Evolutionary conservation across 164 flowering plant species (phyloP).

Genomic region (Hamamelis virginiana): DNA sequence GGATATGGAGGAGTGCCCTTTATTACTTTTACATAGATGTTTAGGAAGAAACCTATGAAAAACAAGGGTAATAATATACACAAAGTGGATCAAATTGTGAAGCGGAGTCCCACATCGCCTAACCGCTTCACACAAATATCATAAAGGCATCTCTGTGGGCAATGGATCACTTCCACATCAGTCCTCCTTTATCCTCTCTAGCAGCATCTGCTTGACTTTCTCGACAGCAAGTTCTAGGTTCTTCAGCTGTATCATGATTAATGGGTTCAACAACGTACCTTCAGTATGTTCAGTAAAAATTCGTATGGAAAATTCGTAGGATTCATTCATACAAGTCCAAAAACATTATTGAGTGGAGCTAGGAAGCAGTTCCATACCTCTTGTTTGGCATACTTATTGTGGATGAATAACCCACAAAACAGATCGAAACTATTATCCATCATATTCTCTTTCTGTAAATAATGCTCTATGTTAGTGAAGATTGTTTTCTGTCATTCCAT

Average conservation of each 20-base stretch:
- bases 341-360: background rate
- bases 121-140: no score
- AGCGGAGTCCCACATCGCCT: no score
- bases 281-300: background rate
- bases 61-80: no score
- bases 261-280: background rate
- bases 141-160: no score
- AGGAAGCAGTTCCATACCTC: conserved; percentile 38
- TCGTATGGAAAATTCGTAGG: background rate
- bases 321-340: background rate
- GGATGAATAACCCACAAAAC: conserved; percentile 56
- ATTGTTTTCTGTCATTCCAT: background rate
- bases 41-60: no score
- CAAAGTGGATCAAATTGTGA: no score
- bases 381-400: conserved; percentile 57
- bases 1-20: no score
- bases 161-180: background rate
- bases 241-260: conserved; percentile 40
- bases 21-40: no score
- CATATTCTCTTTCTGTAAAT: conserved; percentile 55
- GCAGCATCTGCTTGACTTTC: conserved; percentile 47
- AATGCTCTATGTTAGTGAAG: background rate
- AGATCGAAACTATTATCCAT: conserved; percentile 57
- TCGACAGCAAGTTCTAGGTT: conserved; percentile 50
- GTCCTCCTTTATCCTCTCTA: conserved; percentile 14